Conservation (phyloP, 1,284 basidiomycete genomes). For the Retiboletus flavoniger region DNA sequence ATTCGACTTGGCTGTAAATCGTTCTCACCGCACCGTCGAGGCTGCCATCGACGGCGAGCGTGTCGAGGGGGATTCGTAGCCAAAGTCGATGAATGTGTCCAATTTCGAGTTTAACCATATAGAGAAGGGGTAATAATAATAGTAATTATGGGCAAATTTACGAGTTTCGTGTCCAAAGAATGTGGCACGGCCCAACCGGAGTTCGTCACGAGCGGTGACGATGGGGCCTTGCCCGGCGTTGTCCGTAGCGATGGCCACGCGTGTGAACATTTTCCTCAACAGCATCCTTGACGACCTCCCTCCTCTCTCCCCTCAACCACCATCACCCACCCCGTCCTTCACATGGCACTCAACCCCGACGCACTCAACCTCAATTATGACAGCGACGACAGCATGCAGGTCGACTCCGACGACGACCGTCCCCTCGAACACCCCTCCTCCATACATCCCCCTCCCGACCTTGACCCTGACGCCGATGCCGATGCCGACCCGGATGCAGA, state of each 20-base stretch:
- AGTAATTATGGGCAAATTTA: constrained; percentile 20
- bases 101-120: constrained; percentile 7
- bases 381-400: constrained; percentile 45
- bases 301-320: constrained; percentile 35
- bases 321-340: constrained; percentile 30
- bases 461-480: constrained; percentile 39
- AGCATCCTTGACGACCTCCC: constrained; percentile 59
- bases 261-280: constrained; percentile 68
- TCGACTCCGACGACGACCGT: constrained; percentile 46
- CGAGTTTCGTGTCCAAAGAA: constrained; percentile 31
- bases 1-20: neutral
- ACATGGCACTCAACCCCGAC: constrained; percentile 39
- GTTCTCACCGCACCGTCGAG: neutral
- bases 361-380: constrained; percentile 38
- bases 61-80: constrained; percentile 13
- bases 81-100: neutral
- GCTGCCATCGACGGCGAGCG: constrained; percentile 5
- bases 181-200: constrained; percentile 38
- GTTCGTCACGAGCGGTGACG: constrained; percentile 56
- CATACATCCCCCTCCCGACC: constrained; percentile 30
- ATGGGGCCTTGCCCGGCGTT: constrained; percentile 66
- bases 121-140: constrained; percentile 3
- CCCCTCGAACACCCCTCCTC: constrained; percentile 21
- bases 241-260: constrained; percentile 70
- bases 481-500: constrained; percentile 37